phyloP scores from a whole-genome alignment of 31 red algal genomes.

The Asparagopsis taxiformis region DNA sequence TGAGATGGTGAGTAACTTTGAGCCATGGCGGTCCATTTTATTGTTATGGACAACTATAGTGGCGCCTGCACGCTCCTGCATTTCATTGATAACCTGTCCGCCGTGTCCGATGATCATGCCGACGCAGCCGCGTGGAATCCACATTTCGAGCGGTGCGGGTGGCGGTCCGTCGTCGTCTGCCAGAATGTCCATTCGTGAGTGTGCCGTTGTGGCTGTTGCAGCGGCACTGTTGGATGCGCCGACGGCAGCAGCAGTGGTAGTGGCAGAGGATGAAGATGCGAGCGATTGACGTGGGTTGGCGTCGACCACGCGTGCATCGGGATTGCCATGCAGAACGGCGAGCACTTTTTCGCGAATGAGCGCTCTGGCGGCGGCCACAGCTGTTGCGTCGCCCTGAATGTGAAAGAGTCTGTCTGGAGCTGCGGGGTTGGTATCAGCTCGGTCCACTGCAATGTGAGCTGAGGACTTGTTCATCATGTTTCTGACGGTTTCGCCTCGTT shows the following conservation, averaged over 20 bases:
- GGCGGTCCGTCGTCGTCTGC: slow-evolving; percentile 29
- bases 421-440: slow-evolving; percentile 60
- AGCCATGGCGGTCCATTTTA: slow-evolving; percentile 47
- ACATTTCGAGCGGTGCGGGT: slow-evolving; percentile 63
- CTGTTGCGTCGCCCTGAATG: slow-evolving; percentile 37
- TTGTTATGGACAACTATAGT: slow-evolving; percentile 88
- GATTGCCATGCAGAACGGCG: slow-evolving; percentile 67
- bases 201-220: no score
- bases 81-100: slow-evolving; percentile 72
- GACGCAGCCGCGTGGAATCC: slow-evolving; percentile 83
- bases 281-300: background rate
- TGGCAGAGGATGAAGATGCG: background rate
- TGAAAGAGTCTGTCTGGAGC: slow-evolving; percentile 69
- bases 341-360: slow-evolving; percentile 80
- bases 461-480: slow-evolving; percentile 63
- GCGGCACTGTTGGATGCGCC: no score
- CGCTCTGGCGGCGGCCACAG: slow-evolving; percentile 37
- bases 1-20: slow-evolving; percentile 82
- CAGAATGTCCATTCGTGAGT: no score
- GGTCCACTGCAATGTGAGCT: slow-evolving; percentile 79
- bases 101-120: slow-evolving; percentile 81
- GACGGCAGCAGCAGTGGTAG: no score
- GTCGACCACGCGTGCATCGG: slow-evolving; percentile 27
- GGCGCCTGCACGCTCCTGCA: slow-evolving; percentile 75
- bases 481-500: slow-evolving; percentile 77